A percentile compares a stretch with the other conserved stretches of the same genome.
Evolutionary conservation across 352 stramenopile genomes (phyloP).

Genomic region (Peronosclerospora sorghi): DNA sequence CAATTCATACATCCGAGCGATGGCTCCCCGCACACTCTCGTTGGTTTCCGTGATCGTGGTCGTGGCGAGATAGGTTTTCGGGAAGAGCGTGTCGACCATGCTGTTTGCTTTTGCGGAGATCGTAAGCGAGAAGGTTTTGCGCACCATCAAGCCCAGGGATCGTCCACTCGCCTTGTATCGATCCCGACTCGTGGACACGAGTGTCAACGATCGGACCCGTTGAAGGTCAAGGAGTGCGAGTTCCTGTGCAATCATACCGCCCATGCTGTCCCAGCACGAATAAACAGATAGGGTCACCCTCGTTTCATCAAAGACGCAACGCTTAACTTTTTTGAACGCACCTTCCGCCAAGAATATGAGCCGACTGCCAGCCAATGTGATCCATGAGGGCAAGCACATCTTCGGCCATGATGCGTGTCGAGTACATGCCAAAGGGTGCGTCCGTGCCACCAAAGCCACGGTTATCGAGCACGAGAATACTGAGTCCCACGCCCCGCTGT

Average conservation of each 20-base stretch:
- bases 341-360: slow-evolving; percentile 38
- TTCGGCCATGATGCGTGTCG: slow-evolving; percentile 42
- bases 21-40: slow-evolving; percentile 17
- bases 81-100: slow-evolving; percentile 32
- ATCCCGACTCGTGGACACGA: slow-evolving; percentile 41
- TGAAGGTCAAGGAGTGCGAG: slow-evolving; percentile 29
- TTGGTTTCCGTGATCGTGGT: slow-evolving; percentile 26
- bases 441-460: slow-evolving; percentile 38
- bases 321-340: neutral
- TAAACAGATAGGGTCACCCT: neutral
- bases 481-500: slow-evolving; percentile 24
- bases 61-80: slow-evolving; percentile 14
- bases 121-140: slow-evolving; percentile 29
- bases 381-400: slow-evolving; percentile 46
- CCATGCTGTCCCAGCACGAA: slow-evolving; percentile 22
- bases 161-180: slow-evolving; percentile 30
- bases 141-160: slow-evolving; percentile 22
- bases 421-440: slow-evolving; percentile 34
- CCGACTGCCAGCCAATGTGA: slow-evolving; percentile 38
- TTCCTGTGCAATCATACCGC: slow-evolving; percentile 51
- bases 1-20: slow-evolving; percentile 18
- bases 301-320: too few species aligned
- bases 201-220: slow-evolving; percentile 37
- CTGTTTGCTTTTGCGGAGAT: slow-evolving; percentile 20
- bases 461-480: slow-evolving; percentile 47